A percentile compares a stretch with the other conserved stretches of the same genome.
These are phyloP conservation scores for Yarrowia hollandica DNA, from an alignment of 805 yeast species.

Conservation along the genomic window DNA sequence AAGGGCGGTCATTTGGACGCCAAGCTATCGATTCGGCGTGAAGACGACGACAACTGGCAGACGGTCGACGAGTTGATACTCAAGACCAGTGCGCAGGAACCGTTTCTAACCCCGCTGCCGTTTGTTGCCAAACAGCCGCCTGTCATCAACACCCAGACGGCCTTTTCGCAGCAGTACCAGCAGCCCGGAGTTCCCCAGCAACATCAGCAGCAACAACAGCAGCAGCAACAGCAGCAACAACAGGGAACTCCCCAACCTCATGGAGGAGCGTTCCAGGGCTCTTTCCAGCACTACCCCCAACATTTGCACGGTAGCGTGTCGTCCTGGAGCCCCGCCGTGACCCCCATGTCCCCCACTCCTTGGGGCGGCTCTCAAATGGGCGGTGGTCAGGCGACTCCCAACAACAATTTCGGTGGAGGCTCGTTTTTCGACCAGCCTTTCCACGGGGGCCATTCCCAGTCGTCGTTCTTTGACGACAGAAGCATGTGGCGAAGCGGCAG, in stretches of 20 bases:
- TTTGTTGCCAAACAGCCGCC: constrained; percentile 18
- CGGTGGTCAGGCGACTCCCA: constrained; percentile 20
- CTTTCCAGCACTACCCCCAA: constrained; percentile 19
- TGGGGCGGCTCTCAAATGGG: constrained; percentile 27
- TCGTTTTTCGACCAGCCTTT: constrained; percentile 25
- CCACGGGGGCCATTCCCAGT: constrained; percentile 19
- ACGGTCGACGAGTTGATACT: constrained; percentile 57
- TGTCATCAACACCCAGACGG: background rate
- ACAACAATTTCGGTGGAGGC: constrained; percentile 1
- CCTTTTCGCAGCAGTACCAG: constrained; percentile 15
- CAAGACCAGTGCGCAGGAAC: constrained; percentile 52
- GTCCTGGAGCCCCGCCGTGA: constrained; percentile 17
- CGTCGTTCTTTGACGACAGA: constrained; percentile 23
- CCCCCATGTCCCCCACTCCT: constrained; percentile 26
- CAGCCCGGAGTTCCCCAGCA: constrained; percentile 7
- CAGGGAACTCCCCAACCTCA: constrained; percentile 1
- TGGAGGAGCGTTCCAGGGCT: constrained; percentile 2
- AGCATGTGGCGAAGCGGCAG: constrained; percentile 25
- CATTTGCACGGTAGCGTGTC: constrained; percentile 13
- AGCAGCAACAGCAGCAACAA: background rate
- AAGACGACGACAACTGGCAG: constrained; percentile 52
- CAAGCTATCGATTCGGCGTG: constrained; percentile 59
- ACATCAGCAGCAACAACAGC: background rate
- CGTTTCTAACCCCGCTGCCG: constrained; percentile 55
- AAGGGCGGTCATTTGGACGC: constrained; percentile 57